Evolutionary conservation across 1,284 basidiomycete genomes (phyloP), one percentile per base, ranked within the genome.

Genomic region (Trametes sp.): DNA sequence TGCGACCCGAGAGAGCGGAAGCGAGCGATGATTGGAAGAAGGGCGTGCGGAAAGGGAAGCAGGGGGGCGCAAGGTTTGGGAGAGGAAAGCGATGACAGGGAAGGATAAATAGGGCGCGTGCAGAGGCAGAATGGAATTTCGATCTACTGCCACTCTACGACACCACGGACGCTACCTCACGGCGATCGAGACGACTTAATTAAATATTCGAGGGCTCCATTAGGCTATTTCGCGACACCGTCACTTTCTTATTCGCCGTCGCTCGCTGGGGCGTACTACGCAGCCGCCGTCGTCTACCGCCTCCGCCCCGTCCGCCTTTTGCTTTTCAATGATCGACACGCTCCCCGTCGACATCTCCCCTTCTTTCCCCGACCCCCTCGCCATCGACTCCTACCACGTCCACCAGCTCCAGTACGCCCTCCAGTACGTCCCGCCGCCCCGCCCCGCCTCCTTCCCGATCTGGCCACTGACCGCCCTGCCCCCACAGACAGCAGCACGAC

Each of bases 341-440:
- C 63, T 73, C 50, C 68, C 74, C 56, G 63, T 68, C 63, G 75
- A 74, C 69, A 74, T 75, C 45, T 60, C 72, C 35, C 64, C 74
- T 61, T 62, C 72, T 31, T 66, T 68, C 65, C 67, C 74, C 63
- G 71, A 74, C 69, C 65, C 83, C 72, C 80, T 87, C 72, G 84
- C 83, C 73, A 80, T 87, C 72, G 84, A 83, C 73, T 78, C 80
- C 62, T 87, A 86, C 77, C 84, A 84, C 84, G 81, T 88, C 67
- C 82, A 84, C 51, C 85, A 87, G 73, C 81, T 87, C 62, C 84
- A 88, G 62, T 84, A 82, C 74, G 78, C 82, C 60, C 69, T 75
- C 67, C 69, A 70, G 72, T 71, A 64, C 71, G 72, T 72, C 52
- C 55, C 54, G 28, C 28, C 52, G 23, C 44, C 16, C 49, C 31